These are phyloP conservation scores for Bolboschoenus planiculmis DNA, from an alignment of 176 grass and related monocot species.

Conservation along the genomic window DNA sequence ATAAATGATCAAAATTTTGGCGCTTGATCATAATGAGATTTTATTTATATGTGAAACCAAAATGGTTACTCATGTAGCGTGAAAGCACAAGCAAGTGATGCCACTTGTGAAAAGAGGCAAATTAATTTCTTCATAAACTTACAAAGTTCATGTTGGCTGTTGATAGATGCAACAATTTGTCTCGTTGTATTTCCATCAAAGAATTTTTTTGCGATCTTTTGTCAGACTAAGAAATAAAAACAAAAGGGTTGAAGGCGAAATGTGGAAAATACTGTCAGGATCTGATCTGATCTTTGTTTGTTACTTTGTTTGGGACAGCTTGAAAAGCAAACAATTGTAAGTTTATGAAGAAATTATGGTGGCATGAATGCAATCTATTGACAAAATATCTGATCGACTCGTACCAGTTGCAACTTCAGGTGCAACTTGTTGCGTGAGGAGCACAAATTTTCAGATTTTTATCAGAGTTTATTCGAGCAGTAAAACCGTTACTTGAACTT, in stretches of 20 bases:
- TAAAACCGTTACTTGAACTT: too few relatives aligned
- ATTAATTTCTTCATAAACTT: not conserved
- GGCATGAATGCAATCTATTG: not conserved
- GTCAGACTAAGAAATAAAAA: not conserved
- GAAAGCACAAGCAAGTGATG: not conserved
- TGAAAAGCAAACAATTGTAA: not conserved
- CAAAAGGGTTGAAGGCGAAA: not conserved
- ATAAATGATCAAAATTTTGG: too few relatives aligned
- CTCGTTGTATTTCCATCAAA: not conserved
- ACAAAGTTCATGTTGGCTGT: not conserved
- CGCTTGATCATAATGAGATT: too few relatives aligned
- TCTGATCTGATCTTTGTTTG: not conserved
- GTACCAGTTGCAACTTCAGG: not conserved
- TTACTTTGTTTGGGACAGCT: not conserved
- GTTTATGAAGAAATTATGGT: not conserved
- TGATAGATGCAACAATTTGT: not conserved
- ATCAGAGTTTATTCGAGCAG: too few relatives aligned
- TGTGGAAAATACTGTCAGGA: not conserved
- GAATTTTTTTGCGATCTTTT: not conserved
- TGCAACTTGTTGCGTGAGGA: not conserved
- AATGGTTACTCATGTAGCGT: too few relatives aligned
- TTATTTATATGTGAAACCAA: too few relatives aligned
- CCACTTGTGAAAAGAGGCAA: not conserved
- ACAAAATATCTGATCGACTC: too few relatives aligned
- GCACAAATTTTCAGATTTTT: not conserved